A percentile compares a stretch with the other conserved stretches of the same genome.
phyloP scores from a whole-genome alignment of 176 grass and related monocot genomes.

The Hsuehochloa calcarea region DNA sequence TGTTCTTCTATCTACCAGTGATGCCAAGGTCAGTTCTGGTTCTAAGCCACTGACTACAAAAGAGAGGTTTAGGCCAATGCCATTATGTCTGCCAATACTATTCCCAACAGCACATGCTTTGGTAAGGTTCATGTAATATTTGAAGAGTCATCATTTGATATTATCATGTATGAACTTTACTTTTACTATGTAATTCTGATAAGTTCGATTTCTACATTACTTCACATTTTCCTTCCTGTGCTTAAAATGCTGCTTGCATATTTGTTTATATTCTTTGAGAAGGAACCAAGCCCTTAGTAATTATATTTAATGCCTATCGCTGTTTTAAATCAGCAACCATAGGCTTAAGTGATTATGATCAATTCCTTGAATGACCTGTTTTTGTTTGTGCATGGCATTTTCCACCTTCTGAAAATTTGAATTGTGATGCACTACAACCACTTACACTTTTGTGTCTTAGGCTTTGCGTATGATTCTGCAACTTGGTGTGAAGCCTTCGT shows the following conservation, averaged over 20 bases:
- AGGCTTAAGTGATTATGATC: background rate
- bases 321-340: background rate
- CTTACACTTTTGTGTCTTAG: conserved; percentile 40
- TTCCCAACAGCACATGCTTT: conserved; percentile 83
- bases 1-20: conserved; percentile 50
- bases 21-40: conserved; percentile 53
- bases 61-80: conserved; percentile 89
- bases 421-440: background rate
- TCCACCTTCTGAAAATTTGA: conserved; percentile 14
- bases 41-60: conserved; percentile 52
- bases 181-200: conserved; percentile 3
- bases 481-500: conserved; percentile 87
- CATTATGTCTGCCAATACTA: conserved; percentile 79
- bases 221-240: background rate
- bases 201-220: conserved; percentile 2
- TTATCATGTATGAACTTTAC: conserved; percentile 18
- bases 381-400: background rate
- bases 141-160: background rate
- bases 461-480: conserved; percentile 93
- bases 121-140: conserved; percentile 52
- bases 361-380: conserved; percentile 15
- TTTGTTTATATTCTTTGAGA: conserved; percentile 24
- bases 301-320: background rate
- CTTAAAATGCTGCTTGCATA: conserved; percentile 12
- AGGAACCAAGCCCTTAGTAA: conserved; percentile 13